A percentile compares a stretch with the other conserved stretches of the same genome.
Conservation (phyloP, 257 asterid species). For the Solanum verrucosum region DNA sequence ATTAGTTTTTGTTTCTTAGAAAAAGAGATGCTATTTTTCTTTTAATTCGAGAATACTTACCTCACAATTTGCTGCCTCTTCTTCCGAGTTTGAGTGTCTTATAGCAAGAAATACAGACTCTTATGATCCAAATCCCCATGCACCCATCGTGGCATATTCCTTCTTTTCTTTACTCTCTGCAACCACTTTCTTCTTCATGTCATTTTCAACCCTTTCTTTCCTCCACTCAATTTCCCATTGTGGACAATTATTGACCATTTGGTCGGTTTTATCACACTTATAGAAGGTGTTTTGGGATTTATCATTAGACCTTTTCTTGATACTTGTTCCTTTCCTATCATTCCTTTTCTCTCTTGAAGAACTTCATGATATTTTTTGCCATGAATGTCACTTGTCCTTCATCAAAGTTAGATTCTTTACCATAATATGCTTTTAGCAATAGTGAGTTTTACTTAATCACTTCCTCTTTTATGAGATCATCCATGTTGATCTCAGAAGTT, state of each 20-base stretch:
- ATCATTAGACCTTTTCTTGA: not conserved
- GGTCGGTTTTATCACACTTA: not conserved
- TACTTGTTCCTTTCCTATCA: not conserved
- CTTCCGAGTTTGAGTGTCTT: no score
- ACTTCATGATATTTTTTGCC: not conserved
- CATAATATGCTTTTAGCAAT: not conserved
- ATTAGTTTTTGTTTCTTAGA: no score
- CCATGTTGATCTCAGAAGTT: not conserved
- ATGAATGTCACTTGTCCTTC: not conserved
- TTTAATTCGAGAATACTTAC: no score
- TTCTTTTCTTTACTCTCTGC: no score
- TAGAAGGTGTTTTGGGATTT: not conserved
- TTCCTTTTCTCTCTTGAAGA: no score
- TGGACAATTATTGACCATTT: not conserved
- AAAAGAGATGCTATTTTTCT: no score
- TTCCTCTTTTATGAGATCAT: not conserved
- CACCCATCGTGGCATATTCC: no score
- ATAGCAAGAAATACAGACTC: no score
- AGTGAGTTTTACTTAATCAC: not conserved
- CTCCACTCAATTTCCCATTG: not conserved
- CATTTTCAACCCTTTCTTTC: not conserved
- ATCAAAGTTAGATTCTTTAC: no score
- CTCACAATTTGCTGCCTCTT: no score
- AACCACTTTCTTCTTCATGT: no score
- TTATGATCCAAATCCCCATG: no score